A percentile compares a stretch with the other conserved stretches of the same genome.
These are phyloP conservation scores for Elongisporangium anandrum DNA, from an alignment of 352 stramenopile species.

Conservation along the genomic window DNA sequence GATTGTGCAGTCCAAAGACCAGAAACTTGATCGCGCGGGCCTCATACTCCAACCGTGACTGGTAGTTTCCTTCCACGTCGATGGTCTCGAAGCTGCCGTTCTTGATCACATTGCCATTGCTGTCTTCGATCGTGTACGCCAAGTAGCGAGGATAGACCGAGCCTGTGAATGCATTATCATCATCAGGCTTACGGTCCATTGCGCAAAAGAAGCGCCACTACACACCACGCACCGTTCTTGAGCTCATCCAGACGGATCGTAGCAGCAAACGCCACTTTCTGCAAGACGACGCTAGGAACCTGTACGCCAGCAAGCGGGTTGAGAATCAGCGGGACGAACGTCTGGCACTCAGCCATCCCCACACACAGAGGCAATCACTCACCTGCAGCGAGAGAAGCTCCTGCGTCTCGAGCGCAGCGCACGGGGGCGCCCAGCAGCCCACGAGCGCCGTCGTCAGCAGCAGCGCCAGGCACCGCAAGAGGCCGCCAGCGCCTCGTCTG, in stretches of 20 bases:
- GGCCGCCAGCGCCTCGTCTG: neutral
- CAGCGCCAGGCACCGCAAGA: neutral
- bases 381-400: neutral
- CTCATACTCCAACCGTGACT: constrained; percentile 27
- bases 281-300: constrained; percentile 67
- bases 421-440: neutral
- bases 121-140: constrained; percentile 51
- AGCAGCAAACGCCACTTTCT: constrained; percentile 60
- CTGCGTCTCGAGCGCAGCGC: neutral
- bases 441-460: neutral
- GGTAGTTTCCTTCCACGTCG: constrained; percentile 62
- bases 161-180: constrained; percentile 18
- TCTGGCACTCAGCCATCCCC: neutral
- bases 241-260: constrained; percentile 63
- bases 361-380: neutral
- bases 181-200: neutral
- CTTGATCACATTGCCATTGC: constrained; percentile 32
- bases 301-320: constrained; percentile 4
- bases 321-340: neutral
- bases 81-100: constrained; percentile 68
- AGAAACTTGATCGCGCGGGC: constrained; percentile 33
- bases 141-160: constrained; percentile 66
- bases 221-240: constrained; percentile 55
- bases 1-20: constrained; percentile 36
- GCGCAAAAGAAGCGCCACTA: neutral